Base-by-base conservation (phyloP, 2,329 filamentous ascomycete genomes). In the Cryphonectria carpinicola region DNA sequence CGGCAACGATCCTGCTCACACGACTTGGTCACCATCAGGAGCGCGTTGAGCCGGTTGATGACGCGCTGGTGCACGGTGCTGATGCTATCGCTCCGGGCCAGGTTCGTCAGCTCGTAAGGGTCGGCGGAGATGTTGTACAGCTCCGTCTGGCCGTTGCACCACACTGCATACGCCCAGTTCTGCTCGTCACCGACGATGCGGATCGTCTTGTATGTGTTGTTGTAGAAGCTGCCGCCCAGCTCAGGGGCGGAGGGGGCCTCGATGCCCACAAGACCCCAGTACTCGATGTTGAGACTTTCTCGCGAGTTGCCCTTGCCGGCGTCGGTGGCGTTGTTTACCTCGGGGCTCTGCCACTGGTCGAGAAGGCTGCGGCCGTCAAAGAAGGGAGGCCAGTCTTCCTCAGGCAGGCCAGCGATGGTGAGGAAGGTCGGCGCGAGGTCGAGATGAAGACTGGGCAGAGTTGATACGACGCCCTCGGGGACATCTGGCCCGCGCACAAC, bases 11-110 rank as follows among this genome's bases (percentile, higher is more conserved):
- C 74, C 11, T 83, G 86, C 75, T 86, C 85, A 78, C 89, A 91
- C 4, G 86, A 86, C 79, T 91, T 91, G 35, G 89, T 81, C 1
- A 90, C 86, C 71, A 91, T 80, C 63, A 90, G 81, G 1, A 91
- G 81, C 3, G 87, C 81, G 72, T 91, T 88, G 0, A 92, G 82
- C 2, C 88, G 84, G 32, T 81, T 79, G 3, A 85, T 74, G 0
- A 88, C 80, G 66, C 83, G 81, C 7, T 76, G 69, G 1, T 80
- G 77, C 4, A 78, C 74, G 6, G 79, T 80, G 8, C 82, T 75
- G n/a, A 83, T 70, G 22, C 25, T 28, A 10, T 46, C 43, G 52
- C 62, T 19, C 19, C 70, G 68, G 28, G 68, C 62, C 64, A 75
- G 75, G 69, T 78, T 77, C 22, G 71, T 73, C 43, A 77, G 70